Evolutionary conservation across 345 rosid species (phyloP).

Genomic region (Aquilaria malaccensis): DNA sequence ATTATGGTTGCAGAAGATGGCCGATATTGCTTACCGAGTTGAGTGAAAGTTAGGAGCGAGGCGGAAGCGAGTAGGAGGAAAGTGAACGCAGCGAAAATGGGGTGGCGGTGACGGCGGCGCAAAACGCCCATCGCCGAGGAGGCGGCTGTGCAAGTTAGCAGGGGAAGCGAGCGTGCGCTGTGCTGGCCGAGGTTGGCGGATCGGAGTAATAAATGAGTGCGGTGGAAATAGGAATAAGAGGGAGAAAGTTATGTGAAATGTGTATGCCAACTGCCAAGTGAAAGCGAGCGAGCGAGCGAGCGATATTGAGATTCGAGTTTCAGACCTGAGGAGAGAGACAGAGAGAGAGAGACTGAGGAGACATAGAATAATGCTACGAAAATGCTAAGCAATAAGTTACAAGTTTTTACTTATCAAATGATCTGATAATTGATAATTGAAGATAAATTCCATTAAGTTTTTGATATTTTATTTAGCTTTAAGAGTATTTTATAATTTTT

Average conservation of each 20-base stretch:
- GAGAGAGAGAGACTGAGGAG: background rate
- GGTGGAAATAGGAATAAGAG: background rate
- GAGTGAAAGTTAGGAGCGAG: conserved; percentile 24
- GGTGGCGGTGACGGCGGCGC: conserved; percentile 31
- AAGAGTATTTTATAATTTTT: no score
- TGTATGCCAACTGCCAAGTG: no score
- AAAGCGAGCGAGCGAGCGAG: no score
- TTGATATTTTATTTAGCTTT: no score
- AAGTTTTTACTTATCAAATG: no score
- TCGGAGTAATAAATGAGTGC: background rate
- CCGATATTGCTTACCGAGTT: conserved; percentile 22
- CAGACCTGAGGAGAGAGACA: background rate
- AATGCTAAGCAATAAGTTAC: no score
- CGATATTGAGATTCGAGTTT: no score
- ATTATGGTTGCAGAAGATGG: no score
- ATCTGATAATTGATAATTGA: no score
- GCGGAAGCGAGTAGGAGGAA: conserved; percentile 47
- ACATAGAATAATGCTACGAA: no score
- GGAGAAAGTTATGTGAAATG: background rate
- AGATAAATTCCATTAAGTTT: no score
- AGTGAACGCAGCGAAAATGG: conserved; percentile 37
- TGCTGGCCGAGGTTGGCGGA: background rate
- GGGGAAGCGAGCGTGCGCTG: background rate
- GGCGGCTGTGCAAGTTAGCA: conserved; percentile 14
- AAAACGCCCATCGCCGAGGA: conserved; percentile 42